Conservation (phyloP, 805 yeast species). For the Lipomyces sp. region DNA sequence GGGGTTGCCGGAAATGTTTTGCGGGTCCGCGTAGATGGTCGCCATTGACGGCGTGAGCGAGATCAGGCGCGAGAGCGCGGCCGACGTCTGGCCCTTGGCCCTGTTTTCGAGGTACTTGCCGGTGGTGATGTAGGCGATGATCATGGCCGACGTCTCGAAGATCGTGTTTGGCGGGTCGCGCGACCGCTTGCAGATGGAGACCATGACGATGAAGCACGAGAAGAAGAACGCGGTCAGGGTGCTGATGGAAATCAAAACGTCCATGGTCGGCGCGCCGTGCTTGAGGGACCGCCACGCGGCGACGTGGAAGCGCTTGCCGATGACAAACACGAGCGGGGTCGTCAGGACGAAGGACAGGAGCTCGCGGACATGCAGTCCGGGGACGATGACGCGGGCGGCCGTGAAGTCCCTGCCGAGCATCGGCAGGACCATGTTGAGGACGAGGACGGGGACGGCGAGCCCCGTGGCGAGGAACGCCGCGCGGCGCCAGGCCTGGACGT, state of each 20-base stretch:
- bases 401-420: conserved; percentile 24
- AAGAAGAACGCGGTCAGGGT: conserved; percentile 74
- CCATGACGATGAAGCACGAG: conserved; percentile 60
- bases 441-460: conserved; percentile 60
- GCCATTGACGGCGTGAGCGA: conserved; percentile 79
- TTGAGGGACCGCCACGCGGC: conserved; percentile 63
- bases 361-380: conserved; percentile 66
- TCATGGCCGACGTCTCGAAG: conserved; percentile 85
- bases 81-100: conserved; percentile 91
- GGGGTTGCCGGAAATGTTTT: conserved; percentile 28
- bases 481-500: conserved; percentile 65
- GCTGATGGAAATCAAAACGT: conserved; percentile 78
- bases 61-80: conserved; percentile 76
- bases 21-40: conserved; percentile 48
- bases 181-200: conserved; percentile 34
- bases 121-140: conserved; percentile 74
- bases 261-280: conserved; percentile 85
- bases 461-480: conserved; percentile 52
- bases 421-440: conserved; percentile 42
- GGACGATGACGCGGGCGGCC: conserved; percentile 41
- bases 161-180: conserved; percentile 55
- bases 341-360: conserved; percentile 57
- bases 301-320: conserved; percentile 66
- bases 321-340: conserved; percentile 56
- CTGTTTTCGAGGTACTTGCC: conserved; percentile 90